Percentiles rank a stretch among this genome's conserved stretches.
Evolutionary conservation across 208 protist genomes (phyloP).

Genomic region (Endotrypanum monterogeii): DNA sequence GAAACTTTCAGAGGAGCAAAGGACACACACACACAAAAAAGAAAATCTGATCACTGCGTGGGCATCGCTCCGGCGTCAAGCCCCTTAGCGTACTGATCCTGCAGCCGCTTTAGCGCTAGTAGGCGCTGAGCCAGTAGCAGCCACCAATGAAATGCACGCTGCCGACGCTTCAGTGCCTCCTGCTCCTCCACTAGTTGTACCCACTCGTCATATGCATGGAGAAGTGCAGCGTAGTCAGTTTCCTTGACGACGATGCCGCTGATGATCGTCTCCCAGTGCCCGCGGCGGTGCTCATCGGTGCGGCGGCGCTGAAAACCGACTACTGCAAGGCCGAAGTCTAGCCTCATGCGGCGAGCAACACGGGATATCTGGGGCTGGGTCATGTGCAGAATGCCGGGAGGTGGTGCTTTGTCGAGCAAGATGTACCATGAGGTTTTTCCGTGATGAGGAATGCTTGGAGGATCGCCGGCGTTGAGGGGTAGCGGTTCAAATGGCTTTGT

Average conservation of each 20-base stretch:
- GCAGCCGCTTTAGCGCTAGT: slow-evolving; percentile 75
- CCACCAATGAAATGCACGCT: slow-evolving; percentile 89
- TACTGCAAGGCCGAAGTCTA: slow-evolving; percentile 79
- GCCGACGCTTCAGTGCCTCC: slow-evolving; percentile 68
- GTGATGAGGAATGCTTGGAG: slow-evolving; percentile 64
- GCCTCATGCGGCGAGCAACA: slow-evolving; percentile 80
- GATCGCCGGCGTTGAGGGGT: slow-evolving; percentile 55
- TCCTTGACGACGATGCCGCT: slow-evolving; percentile 83
- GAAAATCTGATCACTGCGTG: slow-evolving; percentile 9
- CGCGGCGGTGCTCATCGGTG: slow-evolving; percentile 65
- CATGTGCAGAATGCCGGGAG: slow-evolving; percentile 72
- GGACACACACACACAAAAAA: background rate
- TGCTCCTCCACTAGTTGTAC: slow-evolving; percentile 78
- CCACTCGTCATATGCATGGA: slow-evolving; percentile 87
- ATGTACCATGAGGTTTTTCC: slow-evolving; percentile 87
- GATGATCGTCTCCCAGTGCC: slow-evolving; percentile 77
- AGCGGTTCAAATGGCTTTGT: slow-evolving; percentile 83
- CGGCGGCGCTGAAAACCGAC: slow-evolving; percentile 75
- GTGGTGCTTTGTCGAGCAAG: slow-evolving; percentile 50
- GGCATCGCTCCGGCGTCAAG: slow-evolving; percentile 47
- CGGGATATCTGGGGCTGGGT: slow-evolving; percentile 72
- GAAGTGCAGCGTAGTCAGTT: slow-evolving; percentile 43
- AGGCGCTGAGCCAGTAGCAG: slow-evolving; percentile 72
- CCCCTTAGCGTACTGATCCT: slow-evolving; percentile 76
- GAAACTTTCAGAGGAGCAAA: background rate